Percentiles rank a stretch among this genome's conserved stretches.
These are phyloP conservation scores for Intubia oerlemansii DNA, from an alignment of 2,329 filamentous ascomycete genomes.

Conservation along the genomic window DNA sequence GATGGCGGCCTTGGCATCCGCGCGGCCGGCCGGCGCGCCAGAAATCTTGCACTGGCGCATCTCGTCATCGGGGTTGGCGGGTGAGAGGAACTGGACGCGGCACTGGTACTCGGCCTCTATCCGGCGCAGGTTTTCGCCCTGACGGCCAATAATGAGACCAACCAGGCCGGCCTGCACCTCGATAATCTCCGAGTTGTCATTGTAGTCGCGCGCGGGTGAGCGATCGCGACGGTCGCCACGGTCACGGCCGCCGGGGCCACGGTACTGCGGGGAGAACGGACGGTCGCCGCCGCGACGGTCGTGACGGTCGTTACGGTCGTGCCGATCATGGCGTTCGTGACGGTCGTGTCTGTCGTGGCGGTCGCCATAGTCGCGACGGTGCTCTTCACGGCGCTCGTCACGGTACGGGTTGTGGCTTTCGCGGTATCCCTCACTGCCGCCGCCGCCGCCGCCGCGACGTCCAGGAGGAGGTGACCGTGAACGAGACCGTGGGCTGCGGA, in stretches of 20 bases:
- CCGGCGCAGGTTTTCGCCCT: constrained; percentile 70
- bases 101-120: constrained; percentile 69
- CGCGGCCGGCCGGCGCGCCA: constrained; percentile 48
- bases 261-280: constrained; percentile 31
- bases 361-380: constrained; percentile 23
- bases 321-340: constrained; percentile 12
- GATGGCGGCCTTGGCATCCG: constrained; percentile 64
- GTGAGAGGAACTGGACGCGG: constrained; percentile 71
- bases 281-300: constrained; percentile 15
- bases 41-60: constrained; percentile 74
- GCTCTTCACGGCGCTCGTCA: constrained; percentile 28
- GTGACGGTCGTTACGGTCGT: constrained; percentile 13
- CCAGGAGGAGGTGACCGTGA: constrained; percentile 47
- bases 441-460: constrained; percentile 39
- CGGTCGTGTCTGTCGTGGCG: constrained; percentile 33
- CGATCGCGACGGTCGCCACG: constrained; percentile 15
- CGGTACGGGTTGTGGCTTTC: constrained; percentile 29
- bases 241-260: constrained; percentile 15
- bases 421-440: constrained; percentile 15
- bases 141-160: constrained; percentile 74
- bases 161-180: constrained; percentile 73
- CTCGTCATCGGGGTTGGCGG: constrained; percentile 46
- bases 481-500: constrained; percentile 44
- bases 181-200: constrained; percentile 63
- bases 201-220: constrained; percentile 16